Conservation (phyloP, 2,329 filamentous ascomycete genomes). For the Aspergillus aculeatinus region DNA sequence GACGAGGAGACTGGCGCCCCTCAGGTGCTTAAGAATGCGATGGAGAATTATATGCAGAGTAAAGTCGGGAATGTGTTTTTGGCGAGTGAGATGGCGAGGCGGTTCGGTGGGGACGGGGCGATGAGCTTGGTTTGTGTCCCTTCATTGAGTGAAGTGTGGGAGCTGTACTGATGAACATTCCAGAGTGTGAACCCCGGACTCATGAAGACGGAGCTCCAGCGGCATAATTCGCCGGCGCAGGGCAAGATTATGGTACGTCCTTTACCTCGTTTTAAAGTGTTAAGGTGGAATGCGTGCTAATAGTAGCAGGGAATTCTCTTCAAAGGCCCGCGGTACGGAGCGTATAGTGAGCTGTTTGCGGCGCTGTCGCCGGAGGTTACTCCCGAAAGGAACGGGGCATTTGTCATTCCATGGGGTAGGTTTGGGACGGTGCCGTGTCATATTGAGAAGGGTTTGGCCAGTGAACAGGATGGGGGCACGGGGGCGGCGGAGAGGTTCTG, state of each 20-base stretch:
- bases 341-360: constrained; percentile 40
- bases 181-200: constrained; percentile 26
- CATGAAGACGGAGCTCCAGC: constrained; percentile 39
- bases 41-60: constrained; percentile 34
- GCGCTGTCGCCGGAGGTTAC: constrained; percentile 34
- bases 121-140: constrained; percentile 32
- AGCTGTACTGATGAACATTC: neutral
- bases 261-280: constrained; percentile 10
- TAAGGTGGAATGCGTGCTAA: constrained; percentile 6
- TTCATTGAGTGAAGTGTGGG: no score
- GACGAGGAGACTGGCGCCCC: constrained; percentile 3
- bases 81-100: constrained; percentile 27
- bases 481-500: constrained; percentile 38
- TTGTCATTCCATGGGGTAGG: constrained; percentile 51
- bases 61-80: constrained; percentile 36
- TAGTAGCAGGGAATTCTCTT: constrained; percentile 16
- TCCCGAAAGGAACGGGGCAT: constrained; percentile 34
- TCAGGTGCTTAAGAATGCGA: neutral
- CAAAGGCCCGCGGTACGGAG: constrained; percentile 35
- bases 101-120: constrained; percentile 32
- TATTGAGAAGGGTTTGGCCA: constrained; percentile 23
- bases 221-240: constrained; percentile 10
- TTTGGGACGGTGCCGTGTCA: constrained; percentile 30
- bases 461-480: constrained; percentile 26
- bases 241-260: neutral